phyloP scores from a whole-genome alignment of 768 basidiomycete genomes.

The Lactifluus pinguis region DNA sequence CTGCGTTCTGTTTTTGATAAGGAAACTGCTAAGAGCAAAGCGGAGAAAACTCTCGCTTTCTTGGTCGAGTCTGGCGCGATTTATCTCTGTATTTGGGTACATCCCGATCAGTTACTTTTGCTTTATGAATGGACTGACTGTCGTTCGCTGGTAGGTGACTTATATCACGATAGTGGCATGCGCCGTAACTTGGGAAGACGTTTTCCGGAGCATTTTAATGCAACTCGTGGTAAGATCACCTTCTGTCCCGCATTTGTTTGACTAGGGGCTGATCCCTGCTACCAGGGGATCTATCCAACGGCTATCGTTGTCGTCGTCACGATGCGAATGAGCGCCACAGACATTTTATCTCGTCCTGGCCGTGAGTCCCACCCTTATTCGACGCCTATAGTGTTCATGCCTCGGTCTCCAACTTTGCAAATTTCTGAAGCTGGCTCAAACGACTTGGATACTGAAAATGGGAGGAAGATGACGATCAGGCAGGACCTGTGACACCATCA shows the following conservation, averaged over 20 bases:
- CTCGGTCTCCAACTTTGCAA: not conserved
- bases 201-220: not conserved
- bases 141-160: not conserved
- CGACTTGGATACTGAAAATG: not conserved
- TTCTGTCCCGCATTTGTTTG: not conserved
- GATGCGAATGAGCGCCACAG: constrained; percentile 4
- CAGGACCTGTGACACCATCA: not conserved
- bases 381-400: not conserved
- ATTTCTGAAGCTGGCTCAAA: not conserved
- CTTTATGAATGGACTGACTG: not conserved
- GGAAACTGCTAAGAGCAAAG: not conserved
- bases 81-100: constrained; percentile 7
- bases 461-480: not conserved
- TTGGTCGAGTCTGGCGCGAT: constrained; percentile 5
- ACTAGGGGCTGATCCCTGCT: not conserved
- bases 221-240: constrained; percentile 6
- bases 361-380: not conserved
- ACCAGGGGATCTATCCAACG: constrained; percentile 9
- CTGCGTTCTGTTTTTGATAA: not conserved
- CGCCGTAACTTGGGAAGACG: not conserved
- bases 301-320: constrained; percentile 5
- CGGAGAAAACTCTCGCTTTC: not conserved
- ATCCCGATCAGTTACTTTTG: not conserved
- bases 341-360: not conserved
- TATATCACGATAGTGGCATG: not conserved